Conservation (phyloP, 768 basidiomycete species). For the Cystofilobasidium bisporidii region DNA sequence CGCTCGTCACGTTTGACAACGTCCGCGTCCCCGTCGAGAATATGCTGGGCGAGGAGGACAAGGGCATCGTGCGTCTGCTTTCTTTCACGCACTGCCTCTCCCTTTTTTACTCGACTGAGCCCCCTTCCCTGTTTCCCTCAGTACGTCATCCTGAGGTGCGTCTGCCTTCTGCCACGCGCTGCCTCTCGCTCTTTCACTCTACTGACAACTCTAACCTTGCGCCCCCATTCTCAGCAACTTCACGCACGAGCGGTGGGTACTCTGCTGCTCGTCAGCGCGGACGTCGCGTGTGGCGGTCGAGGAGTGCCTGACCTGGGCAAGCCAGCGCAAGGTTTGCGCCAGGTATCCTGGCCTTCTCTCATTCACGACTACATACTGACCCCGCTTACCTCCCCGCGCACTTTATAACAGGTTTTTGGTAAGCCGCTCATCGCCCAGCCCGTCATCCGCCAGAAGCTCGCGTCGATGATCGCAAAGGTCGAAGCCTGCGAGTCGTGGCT, state of each 20-base stretch:
- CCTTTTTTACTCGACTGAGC: no score
- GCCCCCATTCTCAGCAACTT: no score
- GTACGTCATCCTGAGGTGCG: no score
- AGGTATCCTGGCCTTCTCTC: no score
- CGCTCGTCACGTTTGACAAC: slow-evolving; percentile 46
- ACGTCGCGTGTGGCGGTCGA: slow-evolving; percentile 20
- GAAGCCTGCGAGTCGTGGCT: slow-evolving; percentile 42
- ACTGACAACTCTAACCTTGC: no score
- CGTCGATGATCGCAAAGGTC: slow-evolving; percentile 74
- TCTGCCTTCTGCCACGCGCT: no score
- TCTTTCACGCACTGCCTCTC: no score
- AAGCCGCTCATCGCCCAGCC: slow-evolving; percentile 67
- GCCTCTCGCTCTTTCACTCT: no score
- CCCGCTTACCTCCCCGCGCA: neutral
- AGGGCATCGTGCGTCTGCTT: slow-evolving; percentile 60
- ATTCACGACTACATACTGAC: no score
- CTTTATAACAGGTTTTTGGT: slow-evolving; percentile 55
- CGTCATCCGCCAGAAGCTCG: slow-evolving; percentile 78
- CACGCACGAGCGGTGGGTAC: slow-evolving; percentile 28
- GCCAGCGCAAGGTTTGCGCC: slow-evolving; percentile 67
- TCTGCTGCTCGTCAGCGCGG: slow-evolving; percentile 24
- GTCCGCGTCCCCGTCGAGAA: slow-evolving; percentile 74
- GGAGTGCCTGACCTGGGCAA: slow-evolving; percentile 50
- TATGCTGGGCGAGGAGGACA: slow-evolving; percentile 69
- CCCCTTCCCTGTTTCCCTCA: no score